Evolutionary conservation across 2,329 filamentous ascomycete species (phyloP), one percentile per base, ranked within the genome.

Genomic region (Meredithiella fracta): DNA sequence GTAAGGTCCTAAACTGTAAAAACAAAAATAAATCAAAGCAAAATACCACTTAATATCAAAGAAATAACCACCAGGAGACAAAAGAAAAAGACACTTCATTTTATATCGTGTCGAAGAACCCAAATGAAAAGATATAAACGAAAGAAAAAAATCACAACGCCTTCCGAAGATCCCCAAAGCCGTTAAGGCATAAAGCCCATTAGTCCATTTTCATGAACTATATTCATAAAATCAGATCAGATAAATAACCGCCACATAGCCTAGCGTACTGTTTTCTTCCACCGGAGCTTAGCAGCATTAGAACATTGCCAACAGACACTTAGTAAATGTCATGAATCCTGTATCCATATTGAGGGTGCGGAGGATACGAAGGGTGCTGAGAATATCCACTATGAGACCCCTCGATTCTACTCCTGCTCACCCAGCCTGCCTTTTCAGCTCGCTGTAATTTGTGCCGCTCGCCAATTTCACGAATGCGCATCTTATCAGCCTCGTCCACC

Each of bases 401-500:
- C 2, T 17, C 40, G 8, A n/a, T n/a, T n/a, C 40, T 22, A 7
- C 20, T 20, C 11, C 20, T 44, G n/a, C 40, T n/a, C 40, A 6
- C 11, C 40, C 15, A 17, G 15, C 17, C n/a, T 4, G 40, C 40
- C 40, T 8, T 15, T 22, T 44, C 40, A 7, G 7, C 47, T 14
- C 58, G 47, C 44, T 60, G 59, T 11, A 31, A 11, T 38, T 57
- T 49, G 37, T 60, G 58, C 20, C 54, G 51, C 47, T 44, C 47
- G 22, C 72, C 67, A 62, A 70, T 67, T 55, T 69, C 64, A 55
- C 64, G 64, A 6, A 70, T 67, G 38, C 67, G 64, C 47, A 61
- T 58, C 61, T 71, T 71, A 52, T 69, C 60, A 50, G 70, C 66
- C 1, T 63, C 54, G 6, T 68, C 64, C 14, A 75, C 69, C 73